Evolutionary conservation across 78 protist species (phyloP).

Genomic region (Dictyostelium intermedium): DNA sequence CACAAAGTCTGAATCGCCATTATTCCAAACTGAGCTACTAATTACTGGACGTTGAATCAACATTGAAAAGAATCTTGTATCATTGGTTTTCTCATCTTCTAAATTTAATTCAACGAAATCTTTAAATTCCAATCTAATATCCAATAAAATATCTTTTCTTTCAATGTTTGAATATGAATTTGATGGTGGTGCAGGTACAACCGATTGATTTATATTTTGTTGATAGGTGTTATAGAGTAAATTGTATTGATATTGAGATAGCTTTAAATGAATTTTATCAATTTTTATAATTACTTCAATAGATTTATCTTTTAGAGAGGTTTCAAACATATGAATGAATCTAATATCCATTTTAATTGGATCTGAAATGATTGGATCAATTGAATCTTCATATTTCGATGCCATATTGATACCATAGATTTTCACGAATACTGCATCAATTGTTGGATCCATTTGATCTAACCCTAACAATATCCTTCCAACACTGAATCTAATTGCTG

Average conservation of each 20-base stretch:
- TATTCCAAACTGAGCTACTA: neutral
- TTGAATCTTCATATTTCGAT: neutral
- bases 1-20: constrained; percentile 10
- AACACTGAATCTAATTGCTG: constrained; percentile 28
- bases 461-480: neutral
- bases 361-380: constrained; percentile 27
- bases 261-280: neutral
- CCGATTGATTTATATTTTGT: constrained; percentile 34
- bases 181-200: constrained; percentile 21
- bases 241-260: constrained; percentile 67
- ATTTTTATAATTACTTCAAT: neutral
- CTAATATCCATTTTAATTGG: constrained; percentile 39
- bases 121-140: neutral
- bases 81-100: constrained; percentile 35
- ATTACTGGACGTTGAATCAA: neutral
- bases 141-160: neutral
- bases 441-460: constrained; percentile 53
- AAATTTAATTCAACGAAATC: constrained; percentile 15
- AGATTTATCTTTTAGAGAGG: neutral
- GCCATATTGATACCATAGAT: constrained; percentile 15
- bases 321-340: constrained; percentile 15
- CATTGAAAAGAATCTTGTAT: constrained; percentile 33
- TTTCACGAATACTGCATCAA: constrained; percentile 1
- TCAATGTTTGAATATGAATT: neutral
- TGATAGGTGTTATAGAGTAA: constrained; percentile 10